Percentiles rank a stretch among this genome's conserved stretches.
These are phyloP conservation scores for Cryptococcus sp. DNA, from an alignment of 1,284 basidiomycete species.

Conservation along the genomic window DNA sequence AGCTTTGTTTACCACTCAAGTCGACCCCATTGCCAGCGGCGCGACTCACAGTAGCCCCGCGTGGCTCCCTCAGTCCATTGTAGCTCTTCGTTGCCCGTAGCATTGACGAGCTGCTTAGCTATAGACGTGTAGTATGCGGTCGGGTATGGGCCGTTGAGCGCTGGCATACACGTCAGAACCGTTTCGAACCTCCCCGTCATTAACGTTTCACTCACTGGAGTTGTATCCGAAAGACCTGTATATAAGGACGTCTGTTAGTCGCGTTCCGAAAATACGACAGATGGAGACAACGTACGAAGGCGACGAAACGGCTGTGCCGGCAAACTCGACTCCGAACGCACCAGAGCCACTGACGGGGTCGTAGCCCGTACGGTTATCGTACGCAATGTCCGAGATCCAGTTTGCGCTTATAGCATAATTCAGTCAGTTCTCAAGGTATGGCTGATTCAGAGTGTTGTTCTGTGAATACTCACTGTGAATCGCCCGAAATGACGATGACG, in stretches of 20 bases:
- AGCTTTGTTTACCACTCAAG: background rate
- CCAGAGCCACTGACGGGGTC: constrained; percentile 61
- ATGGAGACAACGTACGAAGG: constrained; percentile 38
- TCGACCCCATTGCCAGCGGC: background rate
- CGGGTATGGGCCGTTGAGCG: constrained; percentile 34
- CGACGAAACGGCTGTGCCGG: constrained; percentile 66
- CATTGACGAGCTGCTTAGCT: constrained; percentile 54
- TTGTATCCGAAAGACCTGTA: constrained; percentile 56
- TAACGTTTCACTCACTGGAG: constrained; percentile 28
- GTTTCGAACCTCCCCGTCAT: background rate
- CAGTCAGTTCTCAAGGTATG: background rate
- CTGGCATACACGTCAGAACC: constrained; percentile 34
- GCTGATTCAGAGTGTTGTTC: constrained; percentile 24
- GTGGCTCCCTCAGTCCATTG: constrained; percentile 68
- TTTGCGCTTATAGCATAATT: constrained; percentile 9
- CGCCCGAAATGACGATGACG: constrained; percentile 64
- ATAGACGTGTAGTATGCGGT: constrained; percentile 30
- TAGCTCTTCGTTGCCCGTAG: constrained; percentile 57
- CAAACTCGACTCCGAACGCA: constrained; percentile 66
- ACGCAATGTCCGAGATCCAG: constrained; percentile 27
- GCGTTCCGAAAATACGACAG: no score
- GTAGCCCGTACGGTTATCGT: constrained; percentile 54
- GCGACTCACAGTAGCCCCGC: constrained; percentile 59
- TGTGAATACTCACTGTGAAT: constrained; percentile 56
- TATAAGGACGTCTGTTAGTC: no score